Evolutionary conservation across 805 yeast genomes (phyloP), one percentile per base, ranked within the genome.

Genomic region (Lachancea meyersii): DNA sequence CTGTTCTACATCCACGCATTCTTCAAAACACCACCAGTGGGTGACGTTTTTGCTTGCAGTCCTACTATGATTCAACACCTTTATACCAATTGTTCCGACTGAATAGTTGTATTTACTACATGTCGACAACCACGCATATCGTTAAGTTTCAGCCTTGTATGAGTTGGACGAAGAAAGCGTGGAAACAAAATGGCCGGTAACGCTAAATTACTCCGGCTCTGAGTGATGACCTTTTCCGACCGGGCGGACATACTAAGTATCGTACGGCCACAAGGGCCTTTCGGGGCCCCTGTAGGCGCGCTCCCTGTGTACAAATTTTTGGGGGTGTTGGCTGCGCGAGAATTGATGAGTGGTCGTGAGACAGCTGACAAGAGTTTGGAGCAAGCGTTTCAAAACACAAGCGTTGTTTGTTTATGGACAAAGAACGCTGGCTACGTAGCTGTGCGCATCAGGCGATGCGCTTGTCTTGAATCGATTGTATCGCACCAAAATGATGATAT

Each of bases 91-190:
- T 64, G 68, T 64, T 64, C 68, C 68, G 64, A 64, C 68, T 64
- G 68, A 63, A 61, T 63, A 58, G 64, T 60, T 45, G 57, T 51
- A 47, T 48, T 32, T 50, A 48, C 62, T 60, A 50, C 54, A 52
- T 57, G 71, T 67, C 68, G 72, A 68, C 71, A 68, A 56, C 58
- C 61, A 20, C 53, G 57, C 60, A 59, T 57, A 49, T 67, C 71
- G 71, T 67, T 67, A 67, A 67, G 71, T 67, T 67, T 67, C 71
- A 67, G 71, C 71, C 71, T 67, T 67, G 71, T 67, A 67, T 67
- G 71, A 67, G 65, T 54, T 37, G 32, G 39, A 31, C 13, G 45
- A 42, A 42, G 45, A 42, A 42, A 26, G 44, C 35, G 34, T 22
- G 34, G 44, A 22, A n/a, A n/a, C n/a, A n/a, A n/a, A 31, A 9